Conservation (phyloP, 768 basidiomycete species). For the Cystobasidiopsis lactophilus region DNA sequence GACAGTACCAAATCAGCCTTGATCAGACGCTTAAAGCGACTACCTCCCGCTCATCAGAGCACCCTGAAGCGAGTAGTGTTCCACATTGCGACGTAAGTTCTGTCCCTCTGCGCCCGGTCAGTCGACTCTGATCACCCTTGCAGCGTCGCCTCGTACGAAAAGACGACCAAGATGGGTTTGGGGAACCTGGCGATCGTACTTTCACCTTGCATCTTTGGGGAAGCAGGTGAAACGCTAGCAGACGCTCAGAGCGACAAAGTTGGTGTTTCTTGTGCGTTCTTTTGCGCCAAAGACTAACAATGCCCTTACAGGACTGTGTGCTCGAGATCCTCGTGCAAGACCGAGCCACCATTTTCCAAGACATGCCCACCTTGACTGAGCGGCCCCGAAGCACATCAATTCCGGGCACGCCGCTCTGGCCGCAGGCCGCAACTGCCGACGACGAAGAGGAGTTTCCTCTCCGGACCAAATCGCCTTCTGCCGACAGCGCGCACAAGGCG, state of each 20-base stretch:
- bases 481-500: too few relatives aligned
- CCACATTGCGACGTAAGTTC: constrained; percentile 15
- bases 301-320: too few relatives aligned
- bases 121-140: neutral
- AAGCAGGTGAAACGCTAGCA: neutral
- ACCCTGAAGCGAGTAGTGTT: constrained; percentile 16
- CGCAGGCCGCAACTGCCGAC: too few relatives aligned
- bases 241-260: neutral
- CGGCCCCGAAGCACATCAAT: too few relatives aligned
- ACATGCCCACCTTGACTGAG: too few relatives aligned
- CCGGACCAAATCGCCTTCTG: too few relatives aligned
- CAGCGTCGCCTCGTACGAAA: neutral
- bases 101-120: neutral
- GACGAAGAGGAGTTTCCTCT: too few relatives aligned
- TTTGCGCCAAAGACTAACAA: too few relatives aligned
- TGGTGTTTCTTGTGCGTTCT: too few relatives aligned
- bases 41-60: constrained; percentile 15
- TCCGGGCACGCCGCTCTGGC: too few relatives aligned
- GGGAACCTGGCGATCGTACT: constrained; percentile 14
- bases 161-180: constrained; percentile 16
- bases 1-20: constrained; percentile 3
- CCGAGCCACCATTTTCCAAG: too few relatives aligned
- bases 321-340: too few relatives aligned
- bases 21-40: constrained; percentile 11
- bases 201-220: constrained; percentile 6